Evolutionary conservation across 257 asterid species (phyloP).

Genomic region (Linaria vulgaris): DNA sequence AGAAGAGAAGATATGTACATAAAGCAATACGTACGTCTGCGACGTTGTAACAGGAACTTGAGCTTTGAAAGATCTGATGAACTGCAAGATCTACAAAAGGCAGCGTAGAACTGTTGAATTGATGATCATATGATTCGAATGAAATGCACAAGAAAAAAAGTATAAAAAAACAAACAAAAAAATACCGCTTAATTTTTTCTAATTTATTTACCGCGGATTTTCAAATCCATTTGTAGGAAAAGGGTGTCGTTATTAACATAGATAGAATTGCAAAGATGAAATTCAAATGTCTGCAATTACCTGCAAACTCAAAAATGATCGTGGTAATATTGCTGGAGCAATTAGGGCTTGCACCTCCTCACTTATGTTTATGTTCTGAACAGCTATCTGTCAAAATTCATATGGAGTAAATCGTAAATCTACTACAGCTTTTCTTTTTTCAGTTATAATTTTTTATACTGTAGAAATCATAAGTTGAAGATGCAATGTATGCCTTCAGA

Average conservation of each 20-base stretch:
- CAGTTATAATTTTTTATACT: background rate
- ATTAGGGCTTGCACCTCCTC: slow-evolving; percentile 76
- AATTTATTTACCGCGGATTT: background rate
- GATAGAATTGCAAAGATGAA: background rate
- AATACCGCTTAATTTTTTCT: too few relatives aligned
- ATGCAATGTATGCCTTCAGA: background rate
- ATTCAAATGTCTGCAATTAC: slow-evolving; percentile 31
- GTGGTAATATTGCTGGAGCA: slow-evolving; percentile 85
- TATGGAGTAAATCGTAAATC: background rate
- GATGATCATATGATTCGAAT: background rate
- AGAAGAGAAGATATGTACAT: slow-evolving; percentile 4
- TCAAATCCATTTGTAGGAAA: slow-evolving; percentile 1
- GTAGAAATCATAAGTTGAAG: background rate
- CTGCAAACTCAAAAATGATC: slow-evolving; percentile 76
- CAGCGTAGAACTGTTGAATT: slow-evolving; percentile 8
- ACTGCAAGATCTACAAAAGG: slow-evolving; percentile 64
- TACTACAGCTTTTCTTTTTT: background rate
- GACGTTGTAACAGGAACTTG: slow-evolving; percentile 59
- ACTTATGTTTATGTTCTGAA: slow-evolving; percentile 67
- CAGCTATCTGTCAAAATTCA: slow-evolving; percentile 51
- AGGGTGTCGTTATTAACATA: background rate
- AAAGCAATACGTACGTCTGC: slow-evolving; percentile 41
- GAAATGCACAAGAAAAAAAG: too few relatives aligned
- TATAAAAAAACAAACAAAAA: too few relatives aligned
- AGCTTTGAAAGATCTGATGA: slow-evolving; percentile 67